Percentiles rank a stretch among this genome's conserved stretches.
phyloP scores from a whole-genome alignment of 306 rosid genomes.

The Cotoneaster glaucophyllus region DNA sequence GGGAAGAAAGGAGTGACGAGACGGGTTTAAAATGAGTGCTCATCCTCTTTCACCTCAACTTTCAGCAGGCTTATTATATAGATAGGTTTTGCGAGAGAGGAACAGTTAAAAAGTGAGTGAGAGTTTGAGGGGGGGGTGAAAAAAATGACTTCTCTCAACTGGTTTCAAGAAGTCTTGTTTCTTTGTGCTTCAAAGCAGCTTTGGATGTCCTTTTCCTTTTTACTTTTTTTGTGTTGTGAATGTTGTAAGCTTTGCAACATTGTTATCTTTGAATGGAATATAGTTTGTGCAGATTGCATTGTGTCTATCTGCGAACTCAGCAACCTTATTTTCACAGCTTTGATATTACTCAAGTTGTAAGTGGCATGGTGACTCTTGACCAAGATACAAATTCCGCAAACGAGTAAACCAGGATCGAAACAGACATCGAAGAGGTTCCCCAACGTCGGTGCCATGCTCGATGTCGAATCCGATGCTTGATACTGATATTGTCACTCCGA shows the following conservation, averaged over 20 bases:
- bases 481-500: neutral
- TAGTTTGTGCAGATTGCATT: conserved; percentile 34
- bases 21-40: conserved; percentile 68
- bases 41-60: conserved; percentile 97
- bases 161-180: conserved; percentile 28
- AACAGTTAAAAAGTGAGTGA: conserved; percentile 1
- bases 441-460: neutral
- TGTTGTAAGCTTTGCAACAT: conserved; percentile 71
- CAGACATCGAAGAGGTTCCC: no score
- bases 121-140: conserved; percentile 25
- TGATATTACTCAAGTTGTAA: neutral
- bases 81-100: conserved; percentile 42
- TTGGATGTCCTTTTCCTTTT: conserved; percentile 27
- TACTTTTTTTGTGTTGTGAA: conserved; percentile 25
- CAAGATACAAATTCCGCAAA: no score
- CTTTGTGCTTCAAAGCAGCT: conserved; percentile 33
- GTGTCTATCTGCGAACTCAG: neutral
- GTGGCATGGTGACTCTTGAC: no score
- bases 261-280: conserved; percentile 21
- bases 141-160: conserved; percentile 40
- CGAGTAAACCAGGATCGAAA: no score
- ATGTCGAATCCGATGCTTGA: neutral
- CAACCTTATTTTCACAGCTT: neutral
- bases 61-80: conserved; percentile 49
- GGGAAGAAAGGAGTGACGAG: conserved; percentile 97